These are phyloP conservation scores for Penicillium soppii DNA, from an alignment of 495 filamentous ascomycete genomes.

Conservation along the genomic window DNA sequence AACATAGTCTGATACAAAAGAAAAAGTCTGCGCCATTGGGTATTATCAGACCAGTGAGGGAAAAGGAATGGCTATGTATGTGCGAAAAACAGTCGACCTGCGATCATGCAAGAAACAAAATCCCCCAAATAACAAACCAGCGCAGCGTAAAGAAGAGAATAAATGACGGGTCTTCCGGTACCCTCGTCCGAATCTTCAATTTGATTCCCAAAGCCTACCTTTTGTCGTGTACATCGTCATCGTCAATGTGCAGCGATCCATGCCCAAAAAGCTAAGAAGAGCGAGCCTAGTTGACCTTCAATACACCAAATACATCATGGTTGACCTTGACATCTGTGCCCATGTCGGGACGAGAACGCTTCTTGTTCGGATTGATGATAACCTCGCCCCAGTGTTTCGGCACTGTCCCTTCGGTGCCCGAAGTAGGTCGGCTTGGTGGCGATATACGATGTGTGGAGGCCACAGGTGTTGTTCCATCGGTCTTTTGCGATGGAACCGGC, in stretches of 20 bases:
- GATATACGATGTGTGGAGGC: constrained; percentile 20
- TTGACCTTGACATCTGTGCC: constrained; percentile 18
- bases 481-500: constrained; percentile 26
- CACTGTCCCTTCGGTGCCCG: constrained; percentile 26
- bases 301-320: constrained; percentile 47
- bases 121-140: background rate
- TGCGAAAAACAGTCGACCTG: constrained; percentile 27
- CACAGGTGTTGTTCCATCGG: constrained; percentile 18
- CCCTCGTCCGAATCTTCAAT: constrained; percentile 3
- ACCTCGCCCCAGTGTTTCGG: constrained; percentile 52
- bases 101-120: constrained; percentile 25
- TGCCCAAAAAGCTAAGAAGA: background rate
- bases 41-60: constrained; percentile 22
- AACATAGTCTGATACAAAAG: constrained; percentile 9
- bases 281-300: constrained; percentile 36
- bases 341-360: constrained; percentile 31
- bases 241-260: constrained; percentile 10
- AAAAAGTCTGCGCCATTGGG: constrained; percentile 22
- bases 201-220: background rate
- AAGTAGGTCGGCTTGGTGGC: constrained; percentile 14
- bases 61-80: constrained; percentile 24
- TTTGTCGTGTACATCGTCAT: constrained; percentile 17
- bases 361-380: constrained; percentile 43
- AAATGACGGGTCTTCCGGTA: constrained; percentile 9
- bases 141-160: constrained; percentile 4